A percentile compares a stretch with the other conserved stretches of the same genome.
Evolutionary conservation across 176 grass and related monocot species (phyloP).

Genomic region (Carex myosuroides): DNA sequence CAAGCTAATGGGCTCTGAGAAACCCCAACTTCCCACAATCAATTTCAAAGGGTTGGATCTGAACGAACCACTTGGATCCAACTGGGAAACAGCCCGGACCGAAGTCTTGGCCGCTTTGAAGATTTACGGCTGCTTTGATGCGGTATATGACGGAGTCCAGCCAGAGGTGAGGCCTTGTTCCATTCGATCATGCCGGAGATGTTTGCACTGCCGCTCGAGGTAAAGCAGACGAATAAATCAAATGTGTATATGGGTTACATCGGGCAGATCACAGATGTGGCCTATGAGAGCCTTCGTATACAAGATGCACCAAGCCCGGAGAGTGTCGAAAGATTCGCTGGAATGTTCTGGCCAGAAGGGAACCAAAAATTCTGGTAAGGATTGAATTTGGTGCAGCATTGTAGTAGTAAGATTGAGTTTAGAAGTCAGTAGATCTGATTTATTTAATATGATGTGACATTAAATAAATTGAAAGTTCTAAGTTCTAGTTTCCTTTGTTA

Average conservation of each 20-base stretch:
- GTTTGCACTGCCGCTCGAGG: slow-evolving; percentile 38
- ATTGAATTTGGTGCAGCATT: neutral
- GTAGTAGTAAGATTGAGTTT: neutral
- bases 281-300: slow-evolving; percentile 39
- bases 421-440: neutral
- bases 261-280: slow-evolving; percentile 19
- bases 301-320: neutral
- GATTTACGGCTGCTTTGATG: slow-evolving; percentile 36
- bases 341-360: slow-evolving; percentile 33
- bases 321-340: slow-evolving; percentile 26
- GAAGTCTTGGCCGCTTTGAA: slow-evolving; percentile 36
- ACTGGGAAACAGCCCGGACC: slow-evolving; percentile 30
- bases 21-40: neutral
- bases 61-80: neutral
- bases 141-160: slow-evolving; percentile 23
- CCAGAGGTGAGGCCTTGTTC: slow-evolving; percentile 31
- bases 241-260: slow-evolving; percentile 28
- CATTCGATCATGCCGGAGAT: slow-evolving; percentile 24
- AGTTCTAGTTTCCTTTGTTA: neutral
- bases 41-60: slow-evolving; percentile 11
- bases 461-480: neutral
- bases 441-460: neutral
- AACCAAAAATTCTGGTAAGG: slow-evolving; percentile 40
- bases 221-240: slow-evolving; percentile 22
- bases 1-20: neutral